These are phyloP conservation scores for Candolleomyces efflorescens DNA, from an alignment of 768 basidiomycete species.

Conservation along the genomic window DNA sequence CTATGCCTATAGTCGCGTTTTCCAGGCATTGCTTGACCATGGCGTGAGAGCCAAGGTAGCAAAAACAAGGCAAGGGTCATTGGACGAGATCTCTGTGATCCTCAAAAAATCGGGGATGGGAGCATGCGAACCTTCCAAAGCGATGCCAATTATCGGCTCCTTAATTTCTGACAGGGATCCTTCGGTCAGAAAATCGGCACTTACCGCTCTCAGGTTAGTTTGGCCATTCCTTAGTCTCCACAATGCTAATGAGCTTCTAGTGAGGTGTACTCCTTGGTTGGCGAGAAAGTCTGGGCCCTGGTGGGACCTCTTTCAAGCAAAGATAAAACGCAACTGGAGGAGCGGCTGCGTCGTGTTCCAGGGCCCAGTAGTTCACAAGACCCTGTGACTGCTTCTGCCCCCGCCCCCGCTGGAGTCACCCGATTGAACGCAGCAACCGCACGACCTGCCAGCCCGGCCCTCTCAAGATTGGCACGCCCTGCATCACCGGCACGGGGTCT, in stretches of 20 bases:
- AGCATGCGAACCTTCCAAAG: conserved; percentile 76
- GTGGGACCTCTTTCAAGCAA: conserved; percentile 76
- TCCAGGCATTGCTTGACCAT: conserved; percentile 82
- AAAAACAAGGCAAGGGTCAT: conserved; percentile 81
- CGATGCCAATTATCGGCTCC: conserved; percentile 70
- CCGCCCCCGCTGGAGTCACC: conserved; percentile 39
- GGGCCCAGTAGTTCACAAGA: conserved; percentile 50
- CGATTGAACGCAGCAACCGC: conserved; percentile 46
- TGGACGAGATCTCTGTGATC: conserved; percentile 77
- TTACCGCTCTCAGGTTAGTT: conserved; percentile 73
- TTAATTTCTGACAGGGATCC: conserved; percentile 90
- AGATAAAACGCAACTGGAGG: conserved; percentile 91
- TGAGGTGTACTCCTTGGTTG: conserved; percentile 76
- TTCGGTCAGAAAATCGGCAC: conserved; percentile 80
- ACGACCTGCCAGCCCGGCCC: conserved; percentile 28
- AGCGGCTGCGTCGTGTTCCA: conserved; percentile 77
- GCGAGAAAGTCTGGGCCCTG: conserved; percentile 80
- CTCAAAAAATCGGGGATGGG: conserved; percentile 80
- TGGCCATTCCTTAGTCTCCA: conserved; percentile 1
- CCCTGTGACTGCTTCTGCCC: conserved; percentile 18
- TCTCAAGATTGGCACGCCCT: conserved; percentile 37
- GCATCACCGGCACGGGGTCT: conserved; percentile 42
- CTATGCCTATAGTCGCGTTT: conserved; percentile 90
- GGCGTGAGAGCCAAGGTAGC: conserved; percentile 89
- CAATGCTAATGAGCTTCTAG: conserved; percentile 33